Percentiles rank a stretch among this genome's conserved stretches.
These are phyloP conservation scores for Emiliania huxleyi DNA, from an alignment of 78 protist genomes.

Conservation along the genomic window DNA sequence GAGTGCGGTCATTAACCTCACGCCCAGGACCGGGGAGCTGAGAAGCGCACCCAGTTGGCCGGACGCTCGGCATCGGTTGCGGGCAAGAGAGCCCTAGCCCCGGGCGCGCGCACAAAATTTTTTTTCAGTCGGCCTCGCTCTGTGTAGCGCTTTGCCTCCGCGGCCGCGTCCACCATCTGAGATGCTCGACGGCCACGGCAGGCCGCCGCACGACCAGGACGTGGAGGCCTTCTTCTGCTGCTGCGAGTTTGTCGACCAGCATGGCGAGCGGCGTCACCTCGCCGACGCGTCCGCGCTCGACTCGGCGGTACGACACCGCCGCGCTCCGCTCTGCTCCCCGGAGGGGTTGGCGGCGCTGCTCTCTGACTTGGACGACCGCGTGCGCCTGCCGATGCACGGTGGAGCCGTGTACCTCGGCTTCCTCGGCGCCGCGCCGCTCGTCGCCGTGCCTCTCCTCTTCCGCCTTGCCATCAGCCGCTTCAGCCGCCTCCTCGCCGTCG, in stretches of 20 bases:
- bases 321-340: background rate
- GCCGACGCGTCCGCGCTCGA: background rate
- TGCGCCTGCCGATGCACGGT: background rate
- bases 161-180: too few species aligned
- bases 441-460: background rate
- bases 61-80: too few species aligned
- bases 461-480: background rate
- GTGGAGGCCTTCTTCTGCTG: constrained; percentile 26
- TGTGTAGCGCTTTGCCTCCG: too few species aligned
- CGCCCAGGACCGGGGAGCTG: too few species aligned
- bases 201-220: too few species aligned
- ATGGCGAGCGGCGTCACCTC: background rate
- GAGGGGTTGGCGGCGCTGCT: background rate
- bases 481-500: background rate
- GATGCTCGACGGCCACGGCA: too few species aligned
- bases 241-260: background rate
- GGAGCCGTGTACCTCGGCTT: background rate
- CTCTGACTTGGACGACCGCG: background rate
- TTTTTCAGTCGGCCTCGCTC: too few species aligned
- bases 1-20: too few species aligned
- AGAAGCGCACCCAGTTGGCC: too few species aligned
- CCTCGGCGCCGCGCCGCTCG: background rate
- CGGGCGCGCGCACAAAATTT: too few species aligned
- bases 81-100: too few species aligned
- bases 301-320: background rate